Percentiles rank a stretch among this genome's conserved stretches.
These are phyloP conservation scores for Schizophyllum amplum DNA, from an alignment of 1,284 basidiomycete species.

Conservation along the genomic window DNA sequence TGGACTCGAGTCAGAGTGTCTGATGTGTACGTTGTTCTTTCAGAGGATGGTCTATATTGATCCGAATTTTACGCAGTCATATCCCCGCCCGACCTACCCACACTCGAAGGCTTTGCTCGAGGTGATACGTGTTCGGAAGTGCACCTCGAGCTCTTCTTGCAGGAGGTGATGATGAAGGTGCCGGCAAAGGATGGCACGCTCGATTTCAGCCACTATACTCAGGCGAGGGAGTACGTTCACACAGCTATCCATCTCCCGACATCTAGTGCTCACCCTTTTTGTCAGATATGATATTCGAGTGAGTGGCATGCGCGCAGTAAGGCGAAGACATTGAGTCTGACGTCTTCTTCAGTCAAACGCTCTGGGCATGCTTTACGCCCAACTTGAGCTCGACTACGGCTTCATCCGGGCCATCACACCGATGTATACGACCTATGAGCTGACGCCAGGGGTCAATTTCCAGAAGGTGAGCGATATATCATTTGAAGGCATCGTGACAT, in stretches of 20 bases:
- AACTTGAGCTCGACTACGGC: conserved; percentile 39
- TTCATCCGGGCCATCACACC: conserved; percentile 38
- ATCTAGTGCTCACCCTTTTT: neutral
- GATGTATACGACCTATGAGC: conserved; percentile 36
- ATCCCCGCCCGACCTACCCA: conserved; percentile 28
- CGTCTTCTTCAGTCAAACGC: conserved; percentile 29
- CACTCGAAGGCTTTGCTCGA: conserved; percentile 37
- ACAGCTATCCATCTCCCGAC: conserved; percentile 9
- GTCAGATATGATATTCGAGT: conserved; percentile 34
- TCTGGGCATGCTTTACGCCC: conserved; percentile 38
- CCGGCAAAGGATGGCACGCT: conserved; percentile 30
- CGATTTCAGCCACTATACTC: conserved; percentile 36
- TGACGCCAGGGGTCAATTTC: conserved; percentile 20
- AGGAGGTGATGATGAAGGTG: conserved; percentile 29
- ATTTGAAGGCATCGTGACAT: no score
- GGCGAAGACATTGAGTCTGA: neutral
- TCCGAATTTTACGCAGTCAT: neutral
- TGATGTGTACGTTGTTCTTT: conserved; percentile 33
- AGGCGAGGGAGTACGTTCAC: conserved; percentile 25
- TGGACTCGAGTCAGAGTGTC: conserved; percentile 49
- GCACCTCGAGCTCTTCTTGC: conserved; percentile 32
- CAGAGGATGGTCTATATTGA: conserved; percentile 17
- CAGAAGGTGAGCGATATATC: conserved; percentile 19
- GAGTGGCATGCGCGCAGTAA: conserved; percentile 5
- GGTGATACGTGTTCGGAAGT: conserved; percentile 36